Percentiles rank a stretch among this genome's conserved stretches.
phyloP scores from a whole-genome alignment of 768 basidiomycete species.

The Boletales sp. region DNA sequence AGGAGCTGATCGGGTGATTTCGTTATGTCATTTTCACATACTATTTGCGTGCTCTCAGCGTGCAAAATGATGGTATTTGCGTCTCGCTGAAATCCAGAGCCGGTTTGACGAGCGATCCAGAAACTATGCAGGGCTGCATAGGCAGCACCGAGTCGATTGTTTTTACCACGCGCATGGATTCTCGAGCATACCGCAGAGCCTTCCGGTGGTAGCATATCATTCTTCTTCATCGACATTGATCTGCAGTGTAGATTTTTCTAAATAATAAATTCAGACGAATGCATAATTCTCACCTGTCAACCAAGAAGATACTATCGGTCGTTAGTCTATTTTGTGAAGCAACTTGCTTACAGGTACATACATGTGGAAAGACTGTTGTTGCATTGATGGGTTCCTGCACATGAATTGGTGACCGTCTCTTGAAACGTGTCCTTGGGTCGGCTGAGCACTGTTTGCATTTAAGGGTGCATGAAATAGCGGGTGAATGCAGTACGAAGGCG shows the following conservation, averaged over 20 bases:
- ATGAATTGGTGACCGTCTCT: conserved; percentile 53
- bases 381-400: conserved; percentile 48
- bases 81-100: conserved; percentile 38
- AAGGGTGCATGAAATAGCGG: conserved; percentile 50
- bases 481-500: conserved; percentile 51
- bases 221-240: conserved; percentile 46
- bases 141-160: conserved; percentile 58
- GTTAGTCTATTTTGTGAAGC: neutral
- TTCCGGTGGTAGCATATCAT: conserved; percentile 39
- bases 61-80: conserved; percentile 56
- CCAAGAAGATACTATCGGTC: conserved; percentile 14
- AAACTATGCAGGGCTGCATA: conserved; percentile 50
- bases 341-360: conserved; percentile 28
- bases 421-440: conserved; percentile 45
- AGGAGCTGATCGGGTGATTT: conserved; percentile 46
- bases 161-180: conserved; percentile 27
- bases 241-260: conserved; percentile 23
- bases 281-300: conserved; percentile 11
- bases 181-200: conserved; percentile 32
- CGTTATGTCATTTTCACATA: conserved; percentile 41
- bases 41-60: conserved; percentile 17
- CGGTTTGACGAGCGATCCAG: conserved; percentile 48
- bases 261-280: neutral
- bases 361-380: conserved; percentile 58
- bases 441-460: conserved; percentile 16